Evolutionary conservation across 306 rosid genomes (phyloP), one percentile per base, ranked within the genome.

Genomic region (Cucurbita moschata): DNA sequence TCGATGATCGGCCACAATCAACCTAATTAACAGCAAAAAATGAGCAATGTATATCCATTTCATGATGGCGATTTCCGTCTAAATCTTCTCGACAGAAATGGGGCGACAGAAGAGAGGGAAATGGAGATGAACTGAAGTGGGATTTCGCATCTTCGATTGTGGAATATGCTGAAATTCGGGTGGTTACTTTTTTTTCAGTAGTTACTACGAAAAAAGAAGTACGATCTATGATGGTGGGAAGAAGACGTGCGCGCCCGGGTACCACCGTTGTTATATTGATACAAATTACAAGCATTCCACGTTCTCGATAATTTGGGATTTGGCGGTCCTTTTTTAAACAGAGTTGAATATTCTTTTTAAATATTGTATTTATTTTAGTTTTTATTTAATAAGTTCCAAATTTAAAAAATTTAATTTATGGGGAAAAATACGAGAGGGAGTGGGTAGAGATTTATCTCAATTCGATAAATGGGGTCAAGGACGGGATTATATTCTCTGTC

Each of bases 41-140:
- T 47, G 40, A 80, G 77, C 54, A 46, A 78, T 21, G 71, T 69
- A 42, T 15, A 85, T 58, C 86, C 82, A 77, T 51, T 76, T 46
- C 49, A 60, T 77, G 75, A 1, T 21, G 72, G 71, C 35, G 51
- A 64, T 64, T 64, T 42, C 4, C 9, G 8, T 39, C 71, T 64
- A n/a, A 8, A 42, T 26, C 51, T 40, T 42, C 16, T 42, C 2
- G 35, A 8, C 51, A 1, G 71, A 5, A 39, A 12, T 9, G 5
- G 46, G 71, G 71, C 52, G 58, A 14, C 42, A 14, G 10, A 53
- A 71, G 51, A 35, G 69, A 56, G 4, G 12, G 15, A 73, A 40
- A 42, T 58, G 77, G 47, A n/a, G 44, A 9, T 40, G 7, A 64
- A 68, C 2, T 4, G 21, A 6, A 8, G 56, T 5, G 73, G 56